A percentile compares a stretch with the other conserved stretches of the same genome.
These are phyloP conservation scores for Fusarium compactum DNA, from an alignment of 2,329 filamentous ascomycete species.

Conservation along the genomic window DNA sequence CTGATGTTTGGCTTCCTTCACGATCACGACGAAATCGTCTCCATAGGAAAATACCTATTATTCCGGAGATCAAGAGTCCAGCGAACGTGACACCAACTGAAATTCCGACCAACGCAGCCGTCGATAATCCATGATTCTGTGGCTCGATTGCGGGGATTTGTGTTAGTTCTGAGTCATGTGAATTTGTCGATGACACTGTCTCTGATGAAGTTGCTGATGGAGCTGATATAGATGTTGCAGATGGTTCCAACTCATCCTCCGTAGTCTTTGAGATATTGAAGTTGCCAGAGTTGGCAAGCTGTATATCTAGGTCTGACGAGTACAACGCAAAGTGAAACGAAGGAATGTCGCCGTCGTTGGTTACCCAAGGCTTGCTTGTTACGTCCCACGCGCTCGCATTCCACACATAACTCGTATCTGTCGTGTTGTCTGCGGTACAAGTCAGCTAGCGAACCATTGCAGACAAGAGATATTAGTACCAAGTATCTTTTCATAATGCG, in stretches of 20 bases:
- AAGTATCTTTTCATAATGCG: not conserved
- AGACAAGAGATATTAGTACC: fast-evolving
- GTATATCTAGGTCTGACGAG: not conserved
- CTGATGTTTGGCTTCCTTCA: not conserved
- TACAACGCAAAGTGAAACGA: conserved; percentile 12
- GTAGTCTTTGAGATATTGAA: conserved; percentile 7
- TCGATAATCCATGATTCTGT: not conserved
- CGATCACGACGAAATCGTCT: not conserved
- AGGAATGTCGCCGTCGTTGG: not conserved
- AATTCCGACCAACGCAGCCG: conserved; percentile 1
- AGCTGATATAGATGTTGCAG: not conserved
- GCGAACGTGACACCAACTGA: conserved; percentile 4
- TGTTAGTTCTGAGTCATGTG: not conserved
- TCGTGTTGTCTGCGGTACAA: not conserved
- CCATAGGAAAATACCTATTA: not conserved
- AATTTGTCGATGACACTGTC: not conserved
- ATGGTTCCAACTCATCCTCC: fast-evolving
- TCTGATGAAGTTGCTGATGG: not conserved
- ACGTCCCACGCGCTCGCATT: not conserved
- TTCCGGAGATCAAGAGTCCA: not conserved
- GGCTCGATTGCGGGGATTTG: not conserved
- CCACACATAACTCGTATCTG: not conserved
- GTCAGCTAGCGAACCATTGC: fast-evolving
- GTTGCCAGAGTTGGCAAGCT: not conserved
- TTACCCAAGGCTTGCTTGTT: not conserved